A percentile compares a stretch with the other conserved stretches of the same genome.
Evolutionary conservation across 768 basidiomycete genomes (phyloP).

Genomic region (Kwoniella pini): DNA sequence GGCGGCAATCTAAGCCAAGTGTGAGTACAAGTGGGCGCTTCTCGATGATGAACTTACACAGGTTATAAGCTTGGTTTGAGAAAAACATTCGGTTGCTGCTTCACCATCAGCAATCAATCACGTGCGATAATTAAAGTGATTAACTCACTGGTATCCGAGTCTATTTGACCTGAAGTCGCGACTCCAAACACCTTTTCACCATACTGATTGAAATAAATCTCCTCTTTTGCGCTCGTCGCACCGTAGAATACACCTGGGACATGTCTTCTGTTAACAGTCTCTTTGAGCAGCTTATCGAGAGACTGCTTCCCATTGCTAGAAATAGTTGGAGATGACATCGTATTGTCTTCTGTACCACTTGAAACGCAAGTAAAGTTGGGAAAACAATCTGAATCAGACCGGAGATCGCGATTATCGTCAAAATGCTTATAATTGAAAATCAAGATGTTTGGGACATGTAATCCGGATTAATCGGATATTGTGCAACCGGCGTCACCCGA

Average conservation of each 20-base stretch:
- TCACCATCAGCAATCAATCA: not conserved
- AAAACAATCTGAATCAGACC: no score
- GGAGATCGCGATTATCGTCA: no score
- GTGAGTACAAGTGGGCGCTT: not conserved
- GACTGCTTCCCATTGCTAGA: not conserved
- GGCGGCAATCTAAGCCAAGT: constrained; percentile 32
- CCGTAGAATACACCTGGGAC: constrained; percentile 33
- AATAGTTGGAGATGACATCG: constrained; percentile 4
- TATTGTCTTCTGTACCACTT: no score
- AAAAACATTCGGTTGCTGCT: constrained; percentile 41
- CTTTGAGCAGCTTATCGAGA: constrained; percentile 25
- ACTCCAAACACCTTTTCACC: constrained; percentile 33
- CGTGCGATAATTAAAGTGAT: not conserved
- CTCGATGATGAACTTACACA: constrained; percentile 28
- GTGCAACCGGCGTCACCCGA: no score
- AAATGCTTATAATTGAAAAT: no score
- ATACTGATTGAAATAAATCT: constrained; percentile 35
- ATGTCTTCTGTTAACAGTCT: constrained; percentile 20
- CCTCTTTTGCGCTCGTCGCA: constrained; percentile 40
- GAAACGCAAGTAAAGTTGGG: no score
- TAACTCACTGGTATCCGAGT: constrained; percentile 29
- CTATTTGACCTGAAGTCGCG: constrained; percentile 16
- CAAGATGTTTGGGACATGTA: no score
- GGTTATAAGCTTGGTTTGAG: constrained; percentile 47
- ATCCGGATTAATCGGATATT: no score